Evolutionary conservation across 2,329 filamentous ascomycete species (phyloP).

Genomic region (Fusarium coicis): DNA sequence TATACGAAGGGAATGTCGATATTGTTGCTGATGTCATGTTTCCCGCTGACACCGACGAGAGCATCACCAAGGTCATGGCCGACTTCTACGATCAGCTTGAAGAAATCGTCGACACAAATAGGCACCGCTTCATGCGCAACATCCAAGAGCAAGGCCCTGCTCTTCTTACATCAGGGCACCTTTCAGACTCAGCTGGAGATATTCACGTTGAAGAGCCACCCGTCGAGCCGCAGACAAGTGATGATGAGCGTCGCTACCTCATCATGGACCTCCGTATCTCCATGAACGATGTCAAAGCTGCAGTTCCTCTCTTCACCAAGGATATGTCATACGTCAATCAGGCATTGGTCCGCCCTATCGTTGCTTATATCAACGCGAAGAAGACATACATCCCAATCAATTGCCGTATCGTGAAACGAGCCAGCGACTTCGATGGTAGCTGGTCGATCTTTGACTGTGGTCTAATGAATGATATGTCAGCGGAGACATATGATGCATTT

Average conservation of each 20-base stretch:
- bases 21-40: slow-evolving; percentile 97
- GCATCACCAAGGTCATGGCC: slow-evolving; percentile 93
- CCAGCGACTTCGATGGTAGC: slow-evolving; percentile 90
- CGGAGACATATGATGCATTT: slow-evolving; percentile 95
- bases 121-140: slow-evolving; percentile 69
- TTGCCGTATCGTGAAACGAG: slow-evolving; percentile 91
- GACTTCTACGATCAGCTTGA: slow-evolving; percentile 97
- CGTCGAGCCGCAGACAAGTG: slow-evolving; percentile 32
- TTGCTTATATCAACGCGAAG: slow-evolving; percentile 97
- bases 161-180: slow-evolving; percentile 47
- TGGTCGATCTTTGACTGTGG: slow-evolving; percentile 96
- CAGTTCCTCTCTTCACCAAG: slow-evolving; percentile 90
- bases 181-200: slow-evolving; percentile 46
- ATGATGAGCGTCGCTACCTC: slow-evolving; percentile 79
- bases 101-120: slow-evolving; percentile 85
- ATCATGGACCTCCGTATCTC: slow-evolving; percentile 96
- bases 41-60: slow-evolving; percentile 86
- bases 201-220: slow-evolving; percentile 9
- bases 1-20: slow-evolving; percentile 95
- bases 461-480: slow-evolving; percentile 91
- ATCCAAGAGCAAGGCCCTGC: slow-evolving; percentile 46
- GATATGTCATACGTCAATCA: slow-evolving; percentile 97
- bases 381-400: slow-evolving; percentile 95
- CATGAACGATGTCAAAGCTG: slow-evolving; percentile 92
- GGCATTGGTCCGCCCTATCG: slow-evolving; percentile 92